These are phyloP conservation scores for Debaryomycetaceae sp. DNA, from an alignment of 1,139 yeast genomes.

Conservation along the genomic window DNA sequence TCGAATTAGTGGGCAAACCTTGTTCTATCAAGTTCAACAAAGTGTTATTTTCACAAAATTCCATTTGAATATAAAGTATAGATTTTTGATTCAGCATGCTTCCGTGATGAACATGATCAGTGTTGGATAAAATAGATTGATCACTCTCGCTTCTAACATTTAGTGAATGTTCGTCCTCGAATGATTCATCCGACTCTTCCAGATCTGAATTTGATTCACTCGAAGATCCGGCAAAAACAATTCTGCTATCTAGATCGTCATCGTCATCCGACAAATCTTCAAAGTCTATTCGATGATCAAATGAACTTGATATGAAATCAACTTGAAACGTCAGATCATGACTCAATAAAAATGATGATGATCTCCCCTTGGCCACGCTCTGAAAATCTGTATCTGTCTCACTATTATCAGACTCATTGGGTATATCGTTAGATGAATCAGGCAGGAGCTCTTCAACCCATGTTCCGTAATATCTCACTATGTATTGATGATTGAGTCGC, in stretches of 20 bases:
- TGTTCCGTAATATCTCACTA: conserved; percentile 93
- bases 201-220: conserved; percentile 12
- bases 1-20: conserved; percentile 67
- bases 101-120: neutral
- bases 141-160: neutral
- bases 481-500: conserved; percentile 89
- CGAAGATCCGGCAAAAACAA: conserved; percentile 26
- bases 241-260: conserved; percentile 19
- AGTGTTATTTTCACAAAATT: conserved; percentile 94
- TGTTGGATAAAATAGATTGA: neutral
- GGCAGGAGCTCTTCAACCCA: conserved; percentile 78
- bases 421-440: conserved; percentile 2
- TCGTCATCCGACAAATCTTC: conserved; percentile 39
- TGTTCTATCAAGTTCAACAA: conserved; percentile 77
- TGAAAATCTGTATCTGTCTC: conserved; percentile 16
- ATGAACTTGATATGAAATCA: conserved; percentile 68
- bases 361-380: conserved; percentile 16
- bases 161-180: neutral
- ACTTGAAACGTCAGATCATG: conserved; percentile 41
- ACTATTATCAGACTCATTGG: conserved; percentile 10
- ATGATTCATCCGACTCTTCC: neutral
- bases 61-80: conserved; percentile 87
- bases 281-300: conserved; percentile 59
- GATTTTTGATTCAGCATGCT: conserved; percentile 30
- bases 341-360: conserved; percentile 28